Percentiles rank a stretch among this genome's conserved stretches.
phyloP scores from a whole-genome alignment of 2,329 filamentous ascomycete species.

The Phoma sp. region DNA sequence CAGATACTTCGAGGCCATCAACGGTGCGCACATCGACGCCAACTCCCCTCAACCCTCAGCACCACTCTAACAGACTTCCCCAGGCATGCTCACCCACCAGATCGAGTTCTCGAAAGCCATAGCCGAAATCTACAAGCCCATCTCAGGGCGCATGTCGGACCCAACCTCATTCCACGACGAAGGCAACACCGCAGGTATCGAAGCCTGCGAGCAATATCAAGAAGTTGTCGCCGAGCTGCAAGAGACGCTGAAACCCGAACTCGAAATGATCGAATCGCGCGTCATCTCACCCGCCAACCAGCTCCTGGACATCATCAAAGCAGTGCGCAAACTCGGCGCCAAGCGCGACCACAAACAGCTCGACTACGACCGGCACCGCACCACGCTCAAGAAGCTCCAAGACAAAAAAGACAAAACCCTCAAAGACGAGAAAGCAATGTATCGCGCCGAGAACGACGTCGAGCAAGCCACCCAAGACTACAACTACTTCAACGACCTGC shows the following conservation, averaged over 20 bases:
- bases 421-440: constrained; percentile 97
- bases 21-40: constrained; percentile 60
- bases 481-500: constrained; percentile 96
- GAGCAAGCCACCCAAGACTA: constrained; percentile 94
- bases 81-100: constrained; percentile 92
- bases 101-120: constrained; percentile 98
- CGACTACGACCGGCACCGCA: constrained; percentile 88
- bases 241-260: constrained; percentile 83
- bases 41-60: neutral
- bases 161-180: constrained; percentile 81
- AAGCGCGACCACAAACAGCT: constrained; percentile 98
- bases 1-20: constrained; percentile 92
- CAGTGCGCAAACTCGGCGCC: constrained; percentile 82
- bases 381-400: constrained; percentile 87
- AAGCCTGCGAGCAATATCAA: constrained; percentile 96
- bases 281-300: constrained; percentile 93
- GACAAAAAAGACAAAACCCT: constrained; percentile 96
- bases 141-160: constrained; percentile 93
- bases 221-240: constrained; percentile 87
- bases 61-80: constrained; percentile 14
- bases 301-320: constrained; percentile 91
- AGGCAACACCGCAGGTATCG: constrained; percentile 91
- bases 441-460: constrained; percentile 90
- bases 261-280: constrained; percentile 95
- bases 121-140: constrained; percentile 96